Percentiles rank a stretch among this genome's conserved stretches.
Evolutionary conservation across 768 basidiomycete genomes (phyloP).

Genomic region (Psilocybe subaeruginosa): DNA sequence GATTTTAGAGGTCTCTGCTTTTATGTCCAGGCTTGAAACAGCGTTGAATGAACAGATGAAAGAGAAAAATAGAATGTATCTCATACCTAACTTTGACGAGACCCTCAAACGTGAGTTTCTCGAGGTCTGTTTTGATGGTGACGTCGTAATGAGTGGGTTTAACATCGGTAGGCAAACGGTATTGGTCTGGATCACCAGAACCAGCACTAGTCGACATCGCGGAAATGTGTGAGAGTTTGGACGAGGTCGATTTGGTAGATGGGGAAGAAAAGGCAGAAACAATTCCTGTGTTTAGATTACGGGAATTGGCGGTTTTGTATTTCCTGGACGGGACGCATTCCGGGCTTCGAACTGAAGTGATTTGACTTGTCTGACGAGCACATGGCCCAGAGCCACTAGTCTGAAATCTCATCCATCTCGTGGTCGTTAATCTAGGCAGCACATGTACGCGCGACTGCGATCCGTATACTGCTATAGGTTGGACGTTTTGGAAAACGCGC

Average conservation of each 20-base stretch:
- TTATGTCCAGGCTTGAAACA: constrained; percentile 59
- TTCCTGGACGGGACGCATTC: constrained; percentile 19
- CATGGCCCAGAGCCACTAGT: constrained; percentile 18
- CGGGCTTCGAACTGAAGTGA: constrained; percentile 18
- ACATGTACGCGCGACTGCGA: constrained; percentile 15
- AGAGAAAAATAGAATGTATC: neutral
- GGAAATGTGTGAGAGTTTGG: constrained; percentile 4
- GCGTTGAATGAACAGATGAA: neutral
- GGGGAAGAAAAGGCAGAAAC: constrained; percentile 19
- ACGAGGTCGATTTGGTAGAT: constrained; percentile 17
- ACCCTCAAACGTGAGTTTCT: constrained; percentile 76
- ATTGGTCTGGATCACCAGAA: constrained; percentile 34
- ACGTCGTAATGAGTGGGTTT: constrained; percentile 80
- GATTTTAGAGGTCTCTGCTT: constrained; percentile 59
- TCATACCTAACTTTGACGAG: constrained; percentile 71
- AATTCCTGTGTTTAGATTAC: constrained; percentile 15
- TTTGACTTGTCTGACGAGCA: constrained; percentile 17
- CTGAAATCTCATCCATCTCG: constrained; percentile 11
- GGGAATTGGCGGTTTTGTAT: constrained; percentile 25
- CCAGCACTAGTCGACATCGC: constrained; percentile 30
- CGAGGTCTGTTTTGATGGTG: constrained; percentile 80
- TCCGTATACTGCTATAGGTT: constrained; percentile 6
- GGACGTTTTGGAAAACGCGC: constrained; percentile 12
- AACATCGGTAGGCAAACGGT: constrained; percentile 69
- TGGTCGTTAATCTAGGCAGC: constrained; percentile 12